These are phyloP conservation scores for Aquilaria agallochum DNA, from an alignment of 441 rosid species.

Conservation along the genomic window DNA sequence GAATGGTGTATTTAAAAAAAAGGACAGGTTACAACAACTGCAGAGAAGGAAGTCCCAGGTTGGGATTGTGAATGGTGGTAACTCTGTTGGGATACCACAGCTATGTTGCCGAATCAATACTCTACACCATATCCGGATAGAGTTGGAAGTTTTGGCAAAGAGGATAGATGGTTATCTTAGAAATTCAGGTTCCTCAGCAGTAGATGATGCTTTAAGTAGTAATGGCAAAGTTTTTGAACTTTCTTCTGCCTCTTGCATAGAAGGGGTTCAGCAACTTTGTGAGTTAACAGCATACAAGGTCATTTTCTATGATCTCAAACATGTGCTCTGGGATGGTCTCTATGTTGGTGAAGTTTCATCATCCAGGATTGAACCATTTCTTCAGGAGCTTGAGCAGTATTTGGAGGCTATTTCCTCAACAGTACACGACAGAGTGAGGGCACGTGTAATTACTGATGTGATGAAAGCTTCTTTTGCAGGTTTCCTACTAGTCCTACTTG, in stretches of 20 bases:
- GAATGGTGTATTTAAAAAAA: conserved; percentile 47
- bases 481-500: conserved; percentile 58
- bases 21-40: conserved; percentile 40
- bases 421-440: conserved; percentile 58
- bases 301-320: conserved; percentile 51
- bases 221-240: conserved; percentile 45
- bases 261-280: conserved; percentile 58
- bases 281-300: conserved; percentile 52
- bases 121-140: conserved; percentile 42
- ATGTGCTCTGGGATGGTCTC: conserved; percentile 62
- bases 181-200: conserved; percentile 31
- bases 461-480: conserved; percentile 81
- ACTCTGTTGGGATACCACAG: conserved; percentile 46
- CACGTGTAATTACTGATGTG: conserved; percentile 54
- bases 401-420: conserved; percentile 56
- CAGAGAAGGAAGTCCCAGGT: conserved; percentile 46
- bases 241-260: conserved; percentile 41
- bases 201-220: conserved; percentile 21
- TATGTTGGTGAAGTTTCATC: conserved; percentile 67
- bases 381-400: conserved; percentile 58
- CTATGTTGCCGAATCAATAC: conserved; percentile 67
- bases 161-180: conserved; percentile 37
- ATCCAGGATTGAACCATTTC: conserved; percentile 77
- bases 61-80: conserved; percentile 27
- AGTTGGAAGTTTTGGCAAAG: conserved; percentile 40